A percentile compares a stretch with the other conserved stretches of the same genome.
These are phyloP conservation scores for Melampsora americana DNA, from an alignment of 1,284 basidiomycete genomes.

Conservation along the genomic window DNA sequence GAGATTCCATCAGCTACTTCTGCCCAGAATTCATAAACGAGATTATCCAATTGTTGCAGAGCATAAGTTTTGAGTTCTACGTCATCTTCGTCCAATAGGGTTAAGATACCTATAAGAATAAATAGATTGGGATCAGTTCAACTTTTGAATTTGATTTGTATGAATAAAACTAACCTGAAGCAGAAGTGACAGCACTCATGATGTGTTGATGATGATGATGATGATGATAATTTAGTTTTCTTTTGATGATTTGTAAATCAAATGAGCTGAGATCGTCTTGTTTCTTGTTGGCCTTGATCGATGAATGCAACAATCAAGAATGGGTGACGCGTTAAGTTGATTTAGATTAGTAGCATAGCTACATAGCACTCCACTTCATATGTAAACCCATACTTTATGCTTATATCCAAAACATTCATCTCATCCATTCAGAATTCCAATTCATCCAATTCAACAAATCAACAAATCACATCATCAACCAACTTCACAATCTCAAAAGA, in stretches of 20 bases:
- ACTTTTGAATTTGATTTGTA: background rate
- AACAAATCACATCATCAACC: no score
- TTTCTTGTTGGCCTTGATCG: background rate
- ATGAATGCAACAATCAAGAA: background rate
- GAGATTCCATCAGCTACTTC: conserved; percentile 93
- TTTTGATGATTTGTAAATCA: background rate
- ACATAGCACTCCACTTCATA: no score
- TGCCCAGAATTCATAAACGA: conserved; percentile 92
- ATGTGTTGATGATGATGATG: background rate
- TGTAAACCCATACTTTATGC: no score
- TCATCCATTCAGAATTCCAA: no score
- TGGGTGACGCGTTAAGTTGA: no score
- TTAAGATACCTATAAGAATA: conserved; percentile 67
- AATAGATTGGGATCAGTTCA: background rate
- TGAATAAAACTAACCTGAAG: conserved; percentile 12
- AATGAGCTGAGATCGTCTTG: no score
- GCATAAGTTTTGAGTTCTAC: conserved; percentile 83
- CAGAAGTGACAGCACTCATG: conserved; percentile 39
- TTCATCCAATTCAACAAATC: no score
- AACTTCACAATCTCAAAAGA: no score
- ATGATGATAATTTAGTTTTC: background rate
- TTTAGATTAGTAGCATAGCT: no score
- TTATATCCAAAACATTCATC: no score
- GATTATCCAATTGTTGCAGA: conserved; percentile 70
- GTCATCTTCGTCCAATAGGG: conserved; percentile 81